A percentile compares a stretch with the other conserved stretches of the same genome.
Conservation (phyloP, 129 eudicot species). For the Artemisia argyi region DNA sequence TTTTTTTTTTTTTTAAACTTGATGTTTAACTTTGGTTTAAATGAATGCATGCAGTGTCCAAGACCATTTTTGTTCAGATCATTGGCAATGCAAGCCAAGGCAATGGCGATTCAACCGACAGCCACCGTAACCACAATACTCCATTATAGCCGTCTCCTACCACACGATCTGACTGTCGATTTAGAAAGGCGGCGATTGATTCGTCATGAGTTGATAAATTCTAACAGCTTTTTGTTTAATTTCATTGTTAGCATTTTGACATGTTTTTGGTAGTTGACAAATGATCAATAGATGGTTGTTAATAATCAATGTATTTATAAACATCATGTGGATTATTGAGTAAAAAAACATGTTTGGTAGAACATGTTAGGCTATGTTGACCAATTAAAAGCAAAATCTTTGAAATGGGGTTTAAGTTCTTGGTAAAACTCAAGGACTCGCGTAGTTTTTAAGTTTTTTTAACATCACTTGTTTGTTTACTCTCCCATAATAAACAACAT, state of each 20-base stretch:
- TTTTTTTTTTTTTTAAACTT: background rate
- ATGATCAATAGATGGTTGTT: background rate
- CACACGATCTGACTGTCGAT: slow-evolving; percentile 25
- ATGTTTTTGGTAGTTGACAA: slow-evolving; percentile 48
- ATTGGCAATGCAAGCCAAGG: slow-evolving; percentile 27
- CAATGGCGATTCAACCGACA: slow-evolving; percentile 38
- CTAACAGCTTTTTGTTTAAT: slow-evolving; percentile 28
- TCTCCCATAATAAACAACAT: too few relatives aligned
- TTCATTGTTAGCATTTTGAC: slow-evolving; percentile 38
- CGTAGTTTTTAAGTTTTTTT: too few relatives aligned
- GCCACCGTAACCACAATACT: slow-evolving; percentile 51
- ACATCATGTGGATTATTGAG: too few relatives aligned
- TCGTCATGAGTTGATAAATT: slow-evolving; percentile 37
- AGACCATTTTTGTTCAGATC: slow-evolving; percentile 34
- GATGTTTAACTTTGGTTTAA: background rate
- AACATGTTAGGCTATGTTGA: too few relatives aligned
- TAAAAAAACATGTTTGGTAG: too few relatives aligned
- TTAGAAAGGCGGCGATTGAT: slow-evolving; percentile 36
- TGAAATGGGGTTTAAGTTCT: too few relatives aligned
- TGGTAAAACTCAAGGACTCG: too few relatives aligned
- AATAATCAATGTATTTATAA: too few relatives aligned
- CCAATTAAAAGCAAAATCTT: too few relatives aligned
- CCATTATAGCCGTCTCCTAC: slow-evolving; percentile 45
- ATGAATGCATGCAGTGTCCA: slow-evolving; percentile 28
- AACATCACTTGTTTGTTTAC: too few relatives aligned